Evolutionary conservation across 1,139 yeast species (phyloP).

Genomic region (Debaryomyces coudertii): DNA sequence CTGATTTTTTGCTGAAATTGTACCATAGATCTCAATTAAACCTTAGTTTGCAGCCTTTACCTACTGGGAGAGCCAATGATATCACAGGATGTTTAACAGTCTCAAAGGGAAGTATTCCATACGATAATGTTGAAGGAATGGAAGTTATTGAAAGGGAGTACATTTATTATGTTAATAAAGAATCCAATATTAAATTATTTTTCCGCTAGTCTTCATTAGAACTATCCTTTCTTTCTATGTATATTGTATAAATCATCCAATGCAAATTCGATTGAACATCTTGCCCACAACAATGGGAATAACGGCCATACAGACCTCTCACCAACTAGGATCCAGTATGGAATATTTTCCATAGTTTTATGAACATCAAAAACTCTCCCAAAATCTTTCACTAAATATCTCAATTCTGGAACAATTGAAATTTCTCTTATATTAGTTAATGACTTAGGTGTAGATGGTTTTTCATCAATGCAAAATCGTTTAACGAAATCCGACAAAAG

Average conservation of each 20-base stretch:
- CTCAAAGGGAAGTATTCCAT: conserved; percentile 52
- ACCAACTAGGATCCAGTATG: conserved; percentile 90
- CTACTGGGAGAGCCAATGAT: conserved; percentile 83
- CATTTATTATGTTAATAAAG: conserved; percentile 62
- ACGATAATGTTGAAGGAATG: conserved; percentile 19
- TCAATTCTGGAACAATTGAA: conserved; percentile 85
- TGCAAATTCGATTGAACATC: conserved; percentile 90
- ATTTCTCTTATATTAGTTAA: conserved; percentile 65
- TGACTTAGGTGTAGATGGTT: conserved; percentile 66
- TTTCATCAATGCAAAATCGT: conserved; percentile 84
- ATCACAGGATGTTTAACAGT: conserved; percentile 73
- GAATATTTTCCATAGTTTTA: conserved; percentile 68
- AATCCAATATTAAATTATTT: conserved; percentile 48
- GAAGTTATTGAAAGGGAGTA: conserved; percentile 63
- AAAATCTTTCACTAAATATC: conserved; percentile 67
- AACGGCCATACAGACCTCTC: conserved; percentile 95
- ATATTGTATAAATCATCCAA: conserved; percentile 73
- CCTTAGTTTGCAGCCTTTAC: conserved; percentile 62
- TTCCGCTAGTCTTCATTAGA: conserved; percentile 33
- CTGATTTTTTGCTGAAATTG: conserved; percentile 51
- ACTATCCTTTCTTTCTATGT: conserved; percentile 38
- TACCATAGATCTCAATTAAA: conserved; percentile 54
- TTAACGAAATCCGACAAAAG: conserved; percentile 70
- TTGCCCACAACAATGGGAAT: conserved; percentile 79
- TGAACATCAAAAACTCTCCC: conserved; percentile 78